These are phyloP conservation scores for Dictyophora rubrovolvata DNA, from an alignment of 768 basidiomycete species.

Conservation along the genomic window DNA sequence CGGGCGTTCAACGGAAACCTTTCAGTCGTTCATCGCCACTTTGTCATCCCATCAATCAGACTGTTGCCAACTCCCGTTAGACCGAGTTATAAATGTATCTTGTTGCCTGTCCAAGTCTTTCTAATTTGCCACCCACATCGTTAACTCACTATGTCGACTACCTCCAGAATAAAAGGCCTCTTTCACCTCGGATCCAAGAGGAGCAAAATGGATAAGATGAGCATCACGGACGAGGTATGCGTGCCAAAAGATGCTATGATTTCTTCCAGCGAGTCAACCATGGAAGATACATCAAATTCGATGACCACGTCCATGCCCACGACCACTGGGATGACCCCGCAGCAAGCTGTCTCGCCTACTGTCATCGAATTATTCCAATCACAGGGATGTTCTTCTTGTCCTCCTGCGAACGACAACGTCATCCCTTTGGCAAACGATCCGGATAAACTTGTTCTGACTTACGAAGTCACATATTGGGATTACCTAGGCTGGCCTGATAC, in stretches of 20 bases:
- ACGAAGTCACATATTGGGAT: neutral
- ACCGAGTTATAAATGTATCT: too few relatives aligned
- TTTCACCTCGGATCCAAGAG: too few relatives aligned
- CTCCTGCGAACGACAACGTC: neutral
- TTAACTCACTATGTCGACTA: too few relatives aligned
- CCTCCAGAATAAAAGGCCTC: too few relatives aligned
- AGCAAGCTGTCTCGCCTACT: neutral
- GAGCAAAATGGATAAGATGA: too few relatives aligned
- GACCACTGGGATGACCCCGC: neutral
- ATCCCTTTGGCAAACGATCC: neutral
- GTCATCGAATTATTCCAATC: neutral
- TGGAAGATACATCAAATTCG: neutral
- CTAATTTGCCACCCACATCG: too few relatives aligned
- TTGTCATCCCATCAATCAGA: too few relatives aligned
- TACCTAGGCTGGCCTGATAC: neutral
- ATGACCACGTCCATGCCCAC: neutral
- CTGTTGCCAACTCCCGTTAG: too few relatives aligned
- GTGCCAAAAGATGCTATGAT: neutral
- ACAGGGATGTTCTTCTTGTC: neutral
- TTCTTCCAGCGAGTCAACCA: neutral
- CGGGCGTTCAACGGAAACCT: too few relatives aligned
- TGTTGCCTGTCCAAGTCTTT: too few relatives aligned
- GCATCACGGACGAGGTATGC: neutral
- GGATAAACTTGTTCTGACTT: neutral
- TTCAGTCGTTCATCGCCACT: too few relatives aligned